Conservation (phyloP, 2,329 filamentous ascomycete species). For the Exophiala dermatitidis region DNA sequence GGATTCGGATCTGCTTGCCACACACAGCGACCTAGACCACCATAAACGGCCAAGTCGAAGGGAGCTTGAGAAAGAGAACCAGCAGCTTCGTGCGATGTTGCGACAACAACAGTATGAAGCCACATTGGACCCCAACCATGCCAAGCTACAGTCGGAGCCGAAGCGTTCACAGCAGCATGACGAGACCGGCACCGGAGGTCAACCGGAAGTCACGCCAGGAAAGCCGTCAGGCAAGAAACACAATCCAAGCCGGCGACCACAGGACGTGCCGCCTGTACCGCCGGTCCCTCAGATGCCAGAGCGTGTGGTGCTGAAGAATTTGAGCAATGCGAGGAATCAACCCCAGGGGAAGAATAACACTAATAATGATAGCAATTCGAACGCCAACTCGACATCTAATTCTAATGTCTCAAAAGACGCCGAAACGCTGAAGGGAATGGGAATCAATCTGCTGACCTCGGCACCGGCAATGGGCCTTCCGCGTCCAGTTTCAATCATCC, state of each 20-base stretch:
- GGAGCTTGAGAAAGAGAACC: slow-evolving; percentile 27
- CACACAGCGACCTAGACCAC: slow-evolving; percentile 17
- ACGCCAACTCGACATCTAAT: not conserved
- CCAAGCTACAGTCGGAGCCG: slow-evolving; percentile 2
- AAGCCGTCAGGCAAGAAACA: slow-evolving; percentile 10
- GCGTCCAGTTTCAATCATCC: slow-evolving; percentile 21
- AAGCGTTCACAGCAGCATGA: not conserved
- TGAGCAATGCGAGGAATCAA: slow-evolving; percentile 18
- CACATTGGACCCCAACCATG: not conserved
- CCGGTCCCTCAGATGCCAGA: slow-evolving; percentile 14
- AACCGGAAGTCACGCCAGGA: not conserved
- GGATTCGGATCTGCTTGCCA: slow-evolving; percentile 8
- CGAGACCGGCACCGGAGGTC: not conserved
- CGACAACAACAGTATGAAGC: slow-evolving; percentile 19
- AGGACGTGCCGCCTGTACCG: slow-evolving; percentile 5
- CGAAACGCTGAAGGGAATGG: not conserved
- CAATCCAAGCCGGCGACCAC: not conserved
- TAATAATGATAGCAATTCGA: slow-evolving; percentile 3
- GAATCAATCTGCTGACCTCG: not conserved
- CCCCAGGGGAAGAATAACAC: not conserved
- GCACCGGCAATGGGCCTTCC: slow-evolving; percentile 9
- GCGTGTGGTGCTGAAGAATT: slow-evolving; percentile 11
- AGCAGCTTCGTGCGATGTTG: slow-evolving; percentile 24
- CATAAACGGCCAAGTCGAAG: slow-evolving; percentile 22
- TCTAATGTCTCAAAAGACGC: not conserved